Evolutionary conservation across 176 grass and related monocot species (phyloP).

Genomic region (Cenchrus fungigraminus): DNA sequence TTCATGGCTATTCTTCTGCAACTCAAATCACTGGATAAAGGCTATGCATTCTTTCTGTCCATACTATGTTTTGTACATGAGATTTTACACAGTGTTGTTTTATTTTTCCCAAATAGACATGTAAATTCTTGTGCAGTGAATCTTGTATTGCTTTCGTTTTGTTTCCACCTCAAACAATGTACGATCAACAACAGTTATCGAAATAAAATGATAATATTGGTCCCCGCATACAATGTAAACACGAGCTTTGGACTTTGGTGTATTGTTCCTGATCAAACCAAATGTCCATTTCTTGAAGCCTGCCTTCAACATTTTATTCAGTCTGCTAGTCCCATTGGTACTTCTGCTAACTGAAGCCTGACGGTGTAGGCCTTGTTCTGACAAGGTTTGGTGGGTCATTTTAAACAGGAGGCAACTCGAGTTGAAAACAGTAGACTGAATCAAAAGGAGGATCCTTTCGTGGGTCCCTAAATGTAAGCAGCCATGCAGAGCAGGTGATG

Average conservation of each 20-base stretch:
- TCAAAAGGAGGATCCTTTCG: constrained; percentile 2
- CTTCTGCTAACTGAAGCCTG: neutral
- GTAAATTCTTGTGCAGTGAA: constrained; percentile 20
- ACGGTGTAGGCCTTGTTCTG: neutral
- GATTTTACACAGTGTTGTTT: constrained; percentile 31
- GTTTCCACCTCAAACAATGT: neutral
- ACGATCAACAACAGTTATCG: neutral
- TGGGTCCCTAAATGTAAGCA: neutral
- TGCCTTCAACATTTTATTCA: neutral
- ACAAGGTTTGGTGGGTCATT: constrained; percentile 19
- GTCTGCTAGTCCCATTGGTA: neutral
- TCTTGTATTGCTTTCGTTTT: neutral
- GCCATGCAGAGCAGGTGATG: neutral
- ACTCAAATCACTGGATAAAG: constrained; percentile 18
- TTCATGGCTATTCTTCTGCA: neutral
- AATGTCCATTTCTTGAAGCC: neutral
- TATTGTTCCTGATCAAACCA: neutral
- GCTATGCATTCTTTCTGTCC: constrained; percentile 30
- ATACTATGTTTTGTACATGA: constrained; percentile 28
- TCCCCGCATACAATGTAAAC: constrained; percentile 22
- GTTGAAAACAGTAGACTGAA: neutral
- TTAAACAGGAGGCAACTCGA: constrained; percentile 11
- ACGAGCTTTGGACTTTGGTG: neutral
- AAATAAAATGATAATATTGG: constrained; percentile 27
- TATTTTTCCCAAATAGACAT: neutral